Evolutionary conservation across 164 flowering plant genomes (phyloP), one percentile per base, ranked within the genome.

Genomic region (Santalum album): DNA sequence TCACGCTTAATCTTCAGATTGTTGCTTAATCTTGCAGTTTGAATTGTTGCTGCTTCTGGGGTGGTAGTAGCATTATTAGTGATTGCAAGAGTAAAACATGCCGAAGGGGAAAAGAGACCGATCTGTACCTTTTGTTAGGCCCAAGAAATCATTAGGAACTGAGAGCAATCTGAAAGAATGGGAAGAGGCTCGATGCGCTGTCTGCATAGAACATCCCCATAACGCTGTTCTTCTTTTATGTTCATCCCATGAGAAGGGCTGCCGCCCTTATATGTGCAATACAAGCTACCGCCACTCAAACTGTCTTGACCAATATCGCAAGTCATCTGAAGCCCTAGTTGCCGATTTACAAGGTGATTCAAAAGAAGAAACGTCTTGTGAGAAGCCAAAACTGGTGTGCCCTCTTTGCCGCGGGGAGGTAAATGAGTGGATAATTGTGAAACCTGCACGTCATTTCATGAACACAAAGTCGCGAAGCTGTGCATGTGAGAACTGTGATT

Each of bases 191-290:
- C 68, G 86, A 57, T 91, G 98, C 70, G 87, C 98, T 47, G 91
- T 91, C 19, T 91, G 98, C 63, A 82, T 91, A 88, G 98, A 91
- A 45, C 95, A 84, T 63, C 98, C 98, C 26, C 98, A 88, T 62
- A 91, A 91, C 72, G 95, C 95, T 10, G 79, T 87, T 40, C 81
- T 91, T 16, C 85, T 91, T 39, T 32, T 78, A 9, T 88, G 98
- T 63, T 64, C 96, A 2, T 88, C 96, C 42, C 74, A 72, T 61
- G 80, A 81, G 12, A 90, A 82, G 59, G 98, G 98, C 1, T 91
- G 98, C 56, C 95, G 84, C 10, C 92, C 98, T 19, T 91, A 67
- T 67, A 86, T 91, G 90, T 91, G 98, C 60, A 86, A 86, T 65
- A 91, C 96, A 21, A 88, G 98, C 65, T 79, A 78, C 45, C 84